These are phyloP conservation scores for Hemerocallis citrina DNA, from an alignment of 106 monocot genomes.

Conservation along the genomic window DNA sequence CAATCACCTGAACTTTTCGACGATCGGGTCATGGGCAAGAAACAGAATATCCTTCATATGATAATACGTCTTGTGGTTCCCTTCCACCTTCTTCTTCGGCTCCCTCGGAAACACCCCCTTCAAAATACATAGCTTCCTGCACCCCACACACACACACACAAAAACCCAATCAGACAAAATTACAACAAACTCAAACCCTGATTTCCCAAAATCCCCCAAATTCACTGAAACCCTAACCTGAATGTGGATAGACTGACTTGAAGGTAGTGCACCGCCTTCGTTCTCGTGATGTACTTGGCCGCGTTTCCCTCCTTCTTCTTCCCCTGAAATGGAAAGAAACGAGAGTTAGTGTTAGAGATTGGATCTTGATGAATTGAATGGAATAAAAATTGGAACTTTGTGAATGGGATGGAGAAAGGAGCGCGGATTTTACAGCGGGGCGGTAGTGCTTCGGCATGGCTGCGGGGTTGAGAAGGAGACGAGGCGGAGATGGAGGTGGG, in stretches of 20 bases:
- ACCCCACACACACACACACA: background rate
- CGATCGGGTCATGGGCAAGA: slow-evolving; percentile 69
- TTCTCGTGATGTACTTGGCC: slow-evolving; percentile 91
- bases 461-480: too few relatives aligned
- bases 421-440: too few relatives aligned
- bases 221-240: slow-evolving; percentile 33
- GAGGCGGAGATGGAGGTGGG: too few relatives aligned
- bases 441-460: too few relatives aligned
- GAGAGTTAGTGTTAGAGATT: too few relatives aligned
- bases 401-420: too few relatives aligned
- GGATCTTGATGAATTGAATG: too few relatives aligned
- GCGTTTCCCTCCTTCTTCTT: slow-evolving; percentile 97
- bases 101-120: slow-evolving; percentile 82
- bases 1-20: slow-evolving; percentile 66
- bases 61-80: slow-evolving; percentile 92
- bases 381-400: too few relatives aligned
- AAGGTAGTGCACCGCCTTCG: slow-evolving; percentile 67
- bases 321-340: slow-evolving; percentile 27
- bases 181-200: background rate
- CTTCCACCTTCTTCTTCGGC: slow-evolving; percentile 92
- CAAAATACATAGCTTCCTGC: slow-evolving; percentile 89
- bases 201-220: background rate
- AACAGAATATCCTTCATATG: slow-evolving; percentile 84
- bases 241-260: slow-evolving; percentile 68
- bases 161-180: background rate